Base-by-base conservation (phyloP, 805 yeast genomes). In the Saturnispora sekii region DNA sequence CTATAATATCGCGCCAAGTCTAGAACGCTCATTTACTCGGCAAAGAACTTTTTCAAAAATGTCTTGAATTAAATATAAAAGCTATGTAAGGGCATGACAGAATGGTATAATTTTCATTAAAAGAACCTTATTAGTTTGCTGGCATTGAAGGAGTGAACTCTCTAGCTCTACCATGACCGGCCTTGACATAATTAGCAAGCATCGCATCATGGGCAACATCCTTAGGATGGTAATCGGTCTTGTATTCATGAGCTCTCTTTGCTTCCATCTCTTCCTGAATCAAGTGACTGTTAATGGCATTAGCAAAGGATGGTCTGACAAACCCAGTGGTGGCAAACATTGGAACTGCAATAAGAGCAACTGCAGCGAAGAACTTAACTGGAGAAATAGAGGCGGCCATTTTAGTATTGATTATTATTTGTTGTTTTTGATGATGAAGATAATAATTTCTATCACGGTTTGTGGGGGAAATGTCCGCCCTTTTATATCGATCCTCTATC, bases 231-330 rank as follows among this genome's bases (percentile, higher is more conserved):
- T 38, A 48, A 40, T 62, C 66, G 14, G 57, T 47, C 42, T 51
- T 52, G 43, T 45, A 62, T 14, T 51, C 39, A 34, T 63, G 64
- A n/a, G 42, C 35, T 48, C 54, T 58, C 43, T 49, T 46, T 15
- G 56, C 54, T 46, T 62, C 64, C 39, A 56, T 45, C 46, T 50
- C 53, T 48, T 63, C 65, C 48, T 61, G 66, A 31, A 58, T 57
- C 21, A 63, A 48, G 41, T 61, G 61, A 17, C 55, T 55, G 42
- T 60, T 52, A 49, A 63, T 61, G 6, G 65, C 63, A 42, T 63
- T 63, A 7, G 66, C 62, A 48, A 62, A 63, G 2, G 63, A 56
- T 35, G 67, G 67, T 55, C 66, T 62, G 17, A 60, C 56, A 15
- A 50, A 45, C 10, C 46, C 31, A 1, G 61, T 52, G 5, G 61